A percentile compares a stretch with the other conserved stretches of the same genome.
phyloP scores from a whole-genome alignment of 768 basidiomycete species.

The Boletus bicolor region DNA sequence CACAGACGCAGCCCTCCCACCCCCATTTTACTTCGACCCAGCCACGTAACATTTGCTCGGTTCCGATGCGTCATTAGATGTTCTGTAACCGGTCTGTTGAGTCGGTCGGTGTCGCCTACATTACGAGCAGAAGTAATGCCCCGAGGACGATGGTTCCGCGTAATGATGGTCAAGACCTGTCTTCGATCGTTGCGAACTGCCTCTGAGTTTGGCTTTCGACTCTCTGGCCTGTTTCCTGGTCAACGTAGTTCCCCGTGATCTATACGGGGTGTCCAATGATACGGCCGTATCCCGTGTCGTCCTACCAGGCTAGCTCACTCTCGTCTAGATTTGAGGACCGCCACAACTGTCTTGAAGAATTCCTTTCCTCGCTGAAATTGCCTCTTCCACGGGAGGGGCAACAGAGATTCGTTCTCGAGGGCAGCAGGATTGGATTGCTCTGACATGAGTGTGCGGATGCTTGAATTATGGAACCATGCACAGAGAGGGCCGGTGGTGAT shows the following conservation, averaged over 20 bases:
- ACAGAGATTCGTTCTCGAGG: constrained; percentile 61
- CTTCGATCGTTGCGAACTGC: constrained; percentile 12
- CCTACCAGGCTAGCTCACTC: constrained; percentile 10
- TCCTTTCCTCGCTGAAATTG: constrained; percentile 36
- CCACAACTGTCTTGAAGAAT: constrained; percentile 11
- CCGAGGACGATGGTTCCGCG: neutral
- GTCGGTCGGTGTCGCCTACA: constrained; percentile 2
- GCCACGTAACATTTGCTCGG: constrained; percentile 39
- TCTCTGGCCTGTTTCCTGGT: constrained; percentile 19
- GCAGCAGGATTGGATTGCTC: constrained; percentile 31
- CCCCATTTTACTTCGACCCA: constrained; percentile 17
- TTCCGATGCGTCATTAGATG: constrained; percentile 22
- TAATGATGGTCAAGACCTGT: constrained; percentile 34
- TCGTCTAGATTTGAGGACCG: constrained; percentile 13
- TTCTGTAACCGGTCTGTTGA: constrained; percentile 21
- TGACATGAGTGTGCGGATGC: constrained; percentile 11
- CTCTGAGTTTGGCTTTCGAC: constrained; percentile 23
- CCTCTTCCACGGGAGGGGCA: constrained; percentile 42
- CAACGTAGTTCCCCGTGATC: constrained; percentile 6
- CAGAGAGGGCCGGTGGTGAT: constrained; percentile 18
- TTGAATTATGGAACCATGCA: constrained; percentile 18
- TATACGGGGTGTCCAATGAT: constrained; percentile 11
- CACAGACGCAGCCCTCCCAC: constrained; percentile 20
- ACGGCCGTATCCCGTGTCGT: constrained; percentile 4
- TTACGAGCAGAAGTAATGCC: neutral